phyloP scores from a whole-genome alignment of 116 monocot species.

The Posidonia oceanica region DNA sequence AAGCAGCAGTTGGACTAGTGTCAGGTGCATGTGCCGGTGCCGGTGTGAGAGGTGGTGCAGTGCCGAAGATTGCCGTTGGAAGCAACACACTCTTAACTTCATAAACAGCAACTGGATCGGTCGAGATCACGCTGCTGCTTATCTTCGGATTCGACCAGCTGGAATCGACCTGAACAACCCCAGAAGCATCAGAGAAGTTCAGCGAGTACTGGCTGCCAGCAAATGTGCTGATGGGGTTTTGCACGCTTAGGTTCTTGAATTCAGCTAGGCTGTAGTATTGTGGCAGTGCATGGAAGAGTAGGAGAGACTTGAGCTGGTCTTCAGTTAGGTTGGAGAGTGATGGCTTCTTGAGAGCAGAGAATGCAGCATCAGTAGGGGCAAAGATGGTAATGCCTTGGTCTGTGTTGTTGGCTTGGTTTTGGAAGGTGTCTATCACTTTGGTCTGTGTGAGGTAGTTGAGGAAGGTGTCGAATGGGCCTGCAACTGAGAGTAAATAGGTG shows the following conservation, averaged over 20 bases:
- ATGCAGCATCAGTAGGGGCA: conserved; percentile 70
- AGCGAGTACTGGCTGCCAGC: conserved; percentile 66
- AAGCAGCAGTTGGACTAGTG: conserved; percentile 13
- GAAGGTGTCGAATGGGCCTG: conserved; percentile 84
- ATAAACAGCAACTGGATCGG: conserved; percentile 63
- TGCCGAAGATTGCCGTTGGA: conserved; percentile 52
- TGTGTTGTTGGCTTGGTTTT: conserved; percentile 81
- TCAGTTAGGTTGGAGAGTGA: conserved; percentile 63
- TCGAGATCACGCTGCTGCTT: conserved; percentile 71
- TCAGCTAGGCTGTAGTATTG: conserved; percentile 80
- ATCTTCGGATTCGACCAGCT: conserved; percentile 74
- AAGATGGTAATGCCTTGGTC: conserved; percentile 86
- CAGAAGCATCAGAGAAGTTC: conserved; percentile 60
- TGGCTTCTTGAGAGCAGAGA: conserved; percentile 52
- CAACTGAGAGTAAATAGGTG: conserved; percentile 45
- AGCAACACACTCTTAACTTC: conserved; percentile 57
- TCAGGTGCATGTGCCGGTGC: conserved; percentile 50
- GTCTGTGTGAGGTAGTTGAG: conserved; percentile 56
- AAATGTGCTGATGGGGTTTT: conserved; percentile 48
- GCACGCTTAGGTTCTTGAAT: conserved; percentile 55
- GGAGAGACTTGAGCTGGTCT: conserved; percentile 69
- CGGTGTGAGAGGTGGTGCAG: conserved; percentile 42
- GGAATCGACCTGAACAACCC: conserved; percentile 38
- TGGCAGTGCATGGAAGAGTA: conserved; percentile 79
- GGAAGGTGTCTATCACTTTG: conserved; percentile 62